Evolutionary conservation across 306 rosid genomes (phyloP).

Genomic region (Ormosia semicastrata): DNA sequence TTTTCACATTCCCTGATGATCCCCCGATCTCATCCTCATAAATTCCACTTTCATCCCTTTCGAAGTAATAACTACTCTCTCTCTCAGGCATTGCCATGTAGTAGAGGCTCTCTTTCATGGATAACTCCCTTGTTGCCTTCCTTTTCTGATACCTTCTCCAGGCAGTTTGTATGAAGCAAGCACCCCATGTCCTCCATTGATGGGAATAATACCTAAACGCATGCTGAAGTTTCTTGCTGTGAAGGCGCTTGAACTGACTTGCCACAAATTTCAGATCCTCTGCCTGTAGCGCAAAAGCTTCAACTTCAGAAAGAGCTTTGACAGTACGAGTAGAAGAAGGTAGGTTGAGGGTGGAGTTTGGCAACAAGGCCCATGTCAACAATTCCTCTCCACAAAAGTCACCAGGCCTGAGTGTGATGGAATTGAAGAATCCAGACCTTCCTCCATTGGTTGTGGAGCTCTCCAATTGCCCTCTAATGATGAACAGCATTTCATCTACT

Average conservation of each 20-base stretch:
- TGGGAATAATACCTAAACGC: slow-evolving; percentile 41
- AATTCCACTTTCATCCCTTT: slow-evolving; percentile 24
- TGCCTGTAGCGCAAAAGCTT: slow-evolving; percentile 79
- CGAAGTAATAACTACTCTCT: slow-evolving; percentile 1
- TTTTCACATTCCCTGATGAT: slow-evolving; percentile 19
- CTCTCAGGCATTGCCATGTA: slow-evolving; percentile 31
- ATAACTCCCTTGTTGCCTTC: slow-evolving; percentile 57
- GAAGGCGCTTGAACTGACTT: slow-evolving; percentile 80
- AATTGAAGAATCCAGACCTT: slow-evolving; percentile 74
- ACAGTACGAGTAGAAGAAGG: slow-evolving; percentile 88
- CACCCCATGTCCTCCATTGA: slow-evolving; percentile 86
- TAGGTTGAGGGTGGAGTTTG: slow-evolving; percentile 62
- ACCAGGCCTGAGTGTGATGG: slow-evolving; percentile 77
- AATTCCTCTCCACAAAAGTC: slow-evolving; percentile 90
- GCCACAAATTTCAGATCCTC: slow-evolving; percentile 82
- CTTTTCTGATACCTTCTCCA: slow-evolving; percentile 68
- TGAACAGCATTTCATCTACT: slow-evolving; percentile 77
- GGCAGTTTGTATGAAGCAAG: slow-evolving; percentile 76
- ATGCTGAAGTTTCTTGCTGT: slow-evolving; percentile 64
- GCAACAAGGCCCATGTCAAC: slow-evolving; percentile 90
- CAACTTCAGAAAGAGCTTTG: slow-evolving; percentile 70
- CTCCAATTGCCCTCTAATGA: slow-evolving; percentile 86
- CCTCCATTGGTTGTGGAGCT: slow-evolving; percentile 94
- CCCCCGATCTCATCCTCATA: slow-evolving; percentile 24
- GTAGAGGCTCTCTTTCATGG: slow-evolving; percentile 49